Evolutionary conservation across 2,329 filamentous ascomycete genomes (phyloP).

Genomic region (Aspergillus bombycis): DNA sequence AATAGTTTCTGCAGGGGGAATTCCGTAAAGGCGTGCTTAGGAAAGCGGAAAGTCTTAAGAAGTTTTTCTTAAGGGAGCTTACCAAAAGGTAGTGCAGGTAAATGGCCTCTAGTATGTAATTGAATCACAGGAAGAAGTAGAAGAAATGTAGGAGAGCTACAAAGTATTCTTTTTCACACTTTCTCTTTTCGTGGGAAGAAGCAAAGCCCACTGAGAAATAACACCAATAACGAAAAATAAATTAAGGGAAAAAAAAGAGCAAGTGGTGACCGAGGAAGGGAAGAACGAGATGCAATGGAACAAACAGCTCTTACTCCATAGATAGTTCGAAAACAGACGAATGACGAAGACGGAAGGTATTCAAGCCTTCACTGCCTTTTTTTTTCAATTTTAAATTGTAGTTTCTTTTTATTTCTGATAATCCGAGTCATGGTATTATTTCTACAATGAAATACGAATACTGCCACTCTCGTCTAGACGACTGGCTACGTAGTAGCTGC

Average conservation of each 20-base stretch:
- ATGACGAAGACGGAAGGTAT: conserved; percentile 11
- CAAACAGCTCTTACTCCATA: conserved; percentile 3
- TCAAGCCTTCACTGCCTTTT: conserved; percentile 2
- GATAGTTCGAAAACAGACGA: conserved; percentile 10
- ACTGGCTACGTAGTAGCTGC: not conserved
- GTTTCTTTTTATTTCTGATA: no score
- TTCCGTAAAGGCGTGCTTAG: not conserved
- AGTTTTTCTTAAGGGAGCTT: not conserved
- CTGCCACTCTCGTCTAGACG: not conserved
- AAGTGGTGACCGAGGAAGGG: not conserved
- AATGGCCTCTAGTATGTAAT: not conserved
- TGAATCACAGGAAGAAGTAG: not conserved
- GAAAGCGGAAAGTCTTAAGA: not conserved
- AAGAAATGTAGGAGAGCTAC: not conserved
- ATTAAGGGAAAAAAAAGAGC: not conserved
- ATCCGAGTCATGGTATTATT: not conserved
- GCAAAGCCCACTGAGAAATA: not conserved
- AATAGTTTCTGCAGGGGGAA: conserved; percentile 16
- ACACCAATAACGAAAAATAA: no score
- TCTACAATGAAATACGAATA: not conserved
- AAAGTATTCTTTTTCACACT: not conserved
- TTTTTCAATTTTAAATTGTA: not conserved
- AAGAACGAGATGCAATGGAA: conserved; percentile 7
- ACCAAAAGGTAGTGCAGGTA: not conserved
- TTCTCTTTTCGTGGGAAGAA: not conserved